Conservation (phyloP, 2,329 filamentous ascomycete species). For the Ophiobolus disseminans region DNA sequence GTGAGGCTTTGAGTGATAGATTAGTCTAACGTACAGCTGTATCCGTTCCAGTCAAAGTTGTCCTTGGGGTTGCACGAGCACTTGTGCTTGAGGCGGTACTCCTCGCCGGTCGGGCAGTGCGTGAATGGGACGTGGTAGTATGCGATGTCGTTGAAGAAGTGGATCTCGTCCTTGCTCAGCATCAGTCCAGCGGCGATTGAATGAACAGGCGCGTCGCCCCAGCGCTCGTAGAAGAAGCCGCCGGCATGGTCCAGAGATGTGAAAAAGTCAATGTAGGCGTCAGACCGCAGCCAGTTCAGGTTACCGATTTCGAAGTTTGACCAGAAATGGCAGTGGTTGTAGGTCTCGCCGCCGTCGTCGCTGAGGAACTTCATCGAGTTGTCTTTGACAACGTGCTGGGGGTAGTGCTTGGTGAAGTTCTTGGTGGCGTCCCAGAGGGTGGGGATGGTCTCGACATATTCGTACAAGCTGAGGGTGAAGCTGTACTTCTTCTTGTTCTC, state of each 20-base stretch:
- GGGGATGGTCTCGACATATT: constrained; percentile 95
- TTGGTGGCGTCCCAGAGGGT: constrained; percentile 95
- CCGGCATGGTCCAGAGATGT: constrained; percentile 85
- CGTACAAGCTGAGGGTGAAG: constrained; percentile 93
- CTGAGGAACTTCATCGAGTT: constrained; percentile 93
- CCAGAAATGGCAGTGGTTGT: constrained; percentile 99
- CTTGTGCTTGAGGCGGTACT: constrained; percentile 81
- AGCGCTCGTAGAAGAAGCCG: constrained; percentile 98
- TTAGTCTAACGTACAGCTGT: constrained; percentile 77
- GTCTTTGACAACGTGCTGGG: constrained; percentile 81
- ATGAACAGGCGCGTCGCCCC: constrained; percentile 97
- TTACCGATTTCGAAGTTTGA: constrained; percentile 98
- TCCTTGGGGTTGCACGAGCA: constrained; percentile 95
- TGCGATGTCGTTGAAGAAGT: constrained; percentile 99
- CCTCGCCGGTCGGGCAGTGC: constrained; percentile 91
- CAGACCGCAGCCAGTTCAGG: constrained; percentile 88
- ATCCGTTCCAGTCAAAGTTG: constrained; percentile 99
- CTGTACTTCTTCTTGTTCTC: constrained; percentile 98
- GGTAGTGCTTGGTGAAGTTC: constrained; percentile 90
- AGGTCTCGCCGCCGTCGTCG: constrained; percentile 87
- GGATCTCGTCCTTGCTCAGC: constrained; percentile 89
- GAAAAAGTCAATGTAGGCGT: constrained; percentile 91
- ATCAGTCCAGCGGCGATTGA: constrained; percentile 92
- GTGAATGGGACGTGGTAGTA: constrained; percentile 99
- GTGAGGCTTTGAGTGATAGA: neutral